Percentiles rank a stretch among this genome's conserved stretches.
These are phyloP conservation scores for Oryza punctata DNA, from an alignment of 176 grass and related monocot genomes.

Conservation along the genomic window DNA sequence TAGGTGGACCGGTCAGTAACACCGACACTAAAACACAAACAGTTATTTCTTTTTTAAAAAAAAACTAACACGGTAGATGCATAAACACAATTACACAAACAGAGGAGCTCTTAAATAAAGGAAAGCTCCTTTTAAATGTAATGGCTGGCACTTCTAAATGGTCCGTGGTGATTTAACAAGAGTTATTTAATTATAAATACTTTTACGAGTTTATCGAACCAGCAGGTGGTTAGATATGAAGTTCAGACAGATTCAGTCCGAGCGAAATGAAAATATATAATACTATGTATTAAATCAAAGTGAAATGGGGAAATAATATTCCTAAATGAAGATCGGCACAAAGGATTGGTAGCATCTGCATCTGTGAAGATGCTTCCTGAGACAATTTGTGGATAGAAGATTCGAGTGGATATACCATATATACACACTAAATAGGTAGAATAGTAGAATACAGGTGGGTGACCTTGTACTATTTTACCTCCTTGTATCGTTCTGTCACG, in stretches of 20 bases:
- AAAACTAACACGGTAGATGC: background rate
- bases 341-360: background rate
- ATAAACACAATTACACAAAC: background rate
- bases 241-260: background rate
- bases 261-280: background rate
- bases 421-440: background rate
- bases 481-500: slow-evolving; percentile 1
- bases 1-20: slow-evolving; percentile 16
- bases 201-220: background rate
- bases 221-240: background rate
- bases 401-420: slow-evolving; percentile 36
- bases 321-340: background rate
- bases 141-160: background rate
- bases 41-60: background rate
- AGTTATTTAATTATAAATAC: background rate
- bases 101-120: background rate
- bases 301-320: background rate
- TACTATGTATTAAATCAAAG: no score
- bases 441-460: background rate
- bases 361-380: background rate
- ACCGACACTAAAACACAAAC: background rate
- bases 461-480: slow-evolving; percentile 1
- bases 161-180: background rate
- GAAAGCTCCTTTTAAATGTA: background rate
- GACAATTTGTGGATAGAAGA: slow-evolving; percentile 7